Evolutionary conservation across 768 basidiomycete genomes (phyloP).

Genomic region (Termitomyces titanicus): DNA sequence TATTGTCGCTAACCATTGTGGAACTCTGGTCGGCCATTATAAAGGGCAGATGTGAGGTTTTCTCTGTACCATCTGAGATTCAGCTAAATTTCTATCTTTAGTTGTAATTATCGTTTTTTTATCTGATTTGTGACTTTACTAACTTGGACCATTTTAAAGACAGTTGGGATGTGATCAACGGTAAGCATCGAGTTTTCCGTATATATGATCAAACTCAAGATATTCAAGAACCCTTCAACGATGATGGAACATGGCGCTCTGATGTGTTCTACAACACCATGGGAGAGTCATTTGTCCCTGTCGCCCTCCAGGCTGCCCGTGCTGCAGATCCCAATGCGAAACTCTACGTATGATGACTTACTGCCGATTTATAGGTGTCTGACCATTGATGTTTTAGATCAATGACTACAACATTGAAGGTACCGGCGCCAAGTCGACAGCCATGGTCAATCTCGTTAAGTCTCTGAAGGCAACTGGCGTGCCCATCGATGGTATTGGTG

Average conservation of each 20-base stretch:
- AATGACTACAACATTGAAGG: constrained; percentile 42
- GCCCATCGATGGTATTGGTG: constrained; percentile 60
- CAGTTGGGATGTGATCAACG: constrained; percentile 44
- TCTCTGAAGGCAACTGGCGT: constrained; percentile 41
- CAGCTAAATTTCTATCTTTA: constrained; percentile 8
- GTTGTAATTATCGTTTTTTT: constrained; percentile 28
- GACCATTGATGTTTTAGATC: constrained; percentile 17
- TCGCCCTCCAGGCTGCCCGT: constrained; percentile 50
- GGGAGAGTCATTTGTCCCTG: constrained; percentile 43
- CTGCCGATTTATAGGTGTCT: background rate
- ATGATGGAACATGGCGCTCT: constrained; percentile 53
- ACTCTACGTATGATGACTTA: constrained; percentile 39
- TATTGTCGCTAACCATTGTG: constrained; percentile 45
- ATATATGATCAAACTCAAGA: background rate
- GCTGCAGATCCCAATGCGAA: constrained; percentile 52
- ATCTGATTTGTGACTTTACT: background rate
- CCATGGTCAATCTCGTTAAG: constrained; percentile 50
- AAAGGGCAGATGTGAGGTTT: constrained; percentile 45
- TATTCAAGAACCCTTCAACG: constrained; percentile 50
- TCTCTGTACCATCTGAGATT: background rate
- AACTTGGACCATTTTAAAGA: constrained; percentile 18
- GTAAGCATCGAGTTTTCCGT: background rate
- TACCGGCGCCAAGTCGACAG: constrained; percentile 49
- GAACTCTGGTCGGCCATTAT: constrained; percentile 48
- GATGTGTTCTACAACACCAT: constrained; percentile 53